Evolutionary conservation across 2,329 filamentous ascomycete genomes (phyloP).

Genomic region (Ophiocordyceps camponoti-saundersi): DNA sequence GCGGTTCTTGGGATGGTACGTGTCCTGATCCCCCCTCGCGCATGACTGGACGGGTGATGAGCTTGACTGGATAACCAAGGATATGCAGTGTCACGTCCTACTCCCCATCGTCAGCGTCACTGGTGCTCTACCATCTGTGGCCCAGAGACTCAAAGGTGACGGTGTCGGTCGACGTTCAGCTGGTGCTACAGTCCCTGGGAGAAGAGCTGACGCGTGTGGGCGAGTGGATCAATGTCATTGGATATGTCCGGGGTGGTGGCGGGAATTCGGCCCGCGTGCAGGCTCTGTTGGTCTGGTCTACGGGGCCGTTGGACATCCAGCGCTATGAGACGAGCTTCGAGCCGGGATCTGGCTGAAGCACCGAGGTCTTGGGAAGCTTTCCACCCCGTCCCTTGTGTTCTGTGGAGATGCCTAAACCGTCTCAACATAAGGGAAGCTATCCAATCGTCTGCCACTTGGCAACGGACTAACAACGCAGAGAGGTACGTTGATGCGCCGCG

Average conservation of each 20-base stretch:
- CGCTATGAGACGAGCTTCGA: slow-evolving; percentile 49
- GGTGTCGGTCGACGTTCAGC: slow-evolving; percentile 51
- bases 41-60: neutral
- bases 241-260: slow-evolving; percentile 37
- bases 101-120: slow-evolving; percentile 33
- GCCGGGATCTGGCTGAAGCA: slow-evolving; percentile 2
- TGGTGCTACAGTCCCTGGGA: slow-evolving; percentile 50
- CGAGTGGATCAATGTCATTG: slow-evolving; percentile 81
- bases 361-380: too few species aligned
- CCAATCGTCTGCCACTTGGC: neutral
- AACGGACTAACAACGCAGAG: neutral
- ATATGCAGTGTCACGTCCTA: slow-evolving; percentile 31
- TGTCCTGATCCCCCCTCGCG: slow-evolving; percentile 3
- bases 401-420: neutral
- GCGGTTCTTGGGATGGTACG: slow-evolving; percentile 82
- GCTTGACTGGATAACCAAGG: neutral
- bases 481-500: neutral
- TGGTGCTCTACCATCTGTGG: slow-evolving; percentile 53
- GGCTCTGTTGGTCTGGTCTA: slow-evolving; percentile 61
- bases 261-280: slow-evolving; percentile 36
- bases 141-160: slow-evolving; percentile 27
- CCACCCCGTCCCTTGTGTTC: neutral
- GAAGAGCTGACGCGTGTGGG: slow-evolving; percentile 50
- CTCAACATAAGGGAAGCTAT: neutral
- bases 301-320: slow-evolving; percentile 53